phyloP scores from a whole-genome alignment of 106 monocot genomes.

The Posidonia australis region DNA sequence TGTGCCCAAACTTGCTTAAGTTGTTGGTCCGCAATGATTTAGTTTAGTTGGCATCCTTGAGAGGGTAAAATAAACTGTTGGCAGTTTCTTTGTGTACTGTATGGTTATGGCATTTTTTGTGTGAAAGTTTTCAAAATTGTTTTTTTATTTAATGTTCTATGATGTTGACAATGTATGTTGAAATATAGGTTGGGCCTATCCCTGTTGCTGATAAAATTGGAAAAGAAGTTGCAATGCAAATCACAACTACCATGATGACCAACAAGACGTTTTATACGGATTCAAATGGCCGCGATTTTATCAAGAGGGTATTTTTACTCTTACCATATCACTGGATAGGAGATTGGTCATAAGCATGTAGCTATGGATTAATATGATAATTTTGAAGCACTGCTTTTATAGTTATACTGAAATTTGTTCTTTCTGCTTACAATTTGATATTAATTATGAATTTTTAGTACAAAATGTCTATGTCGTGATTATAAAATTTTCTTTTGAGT shows the following conservation, averaged over 20 bases:
- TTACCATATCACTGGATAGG: background rate
- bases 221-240: conserved; percentile 66
- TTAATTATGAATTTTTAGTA: too few species aligned
- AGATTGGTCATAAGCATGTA: background rate
- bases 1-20: too few species aligned
- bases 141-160: background rate
- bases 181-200: conserved; percentile 74
- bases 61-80: too few species aligned
- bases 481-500: too few species aligned
- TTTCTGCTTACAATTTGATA: too few species aligned
- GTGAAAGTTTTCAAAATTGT: background rate
- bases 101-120: too few species aligned
- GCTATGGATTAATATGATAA: background rate
- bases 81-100: too few species aligned
- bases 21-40: too few species aligned
- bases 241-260: conserved; percentile 47
- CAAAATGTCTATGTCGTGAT: too few species aligned
- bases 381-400: background rate
- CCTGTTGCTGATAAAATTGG: conserved; percentile 67
- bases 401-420: too few species aligned
- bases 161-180: background rate
- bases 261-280: conserved; percentile 91
- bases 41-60: too few species aligned
- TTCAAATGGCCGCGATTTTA: conserved; percentile 93
- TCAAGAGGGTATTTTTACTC: conserved; percentile 58